phyloP scores from a whole-genome alignment of 1,139 yeast genomes.

The Protomyces inundatus region DNA sequence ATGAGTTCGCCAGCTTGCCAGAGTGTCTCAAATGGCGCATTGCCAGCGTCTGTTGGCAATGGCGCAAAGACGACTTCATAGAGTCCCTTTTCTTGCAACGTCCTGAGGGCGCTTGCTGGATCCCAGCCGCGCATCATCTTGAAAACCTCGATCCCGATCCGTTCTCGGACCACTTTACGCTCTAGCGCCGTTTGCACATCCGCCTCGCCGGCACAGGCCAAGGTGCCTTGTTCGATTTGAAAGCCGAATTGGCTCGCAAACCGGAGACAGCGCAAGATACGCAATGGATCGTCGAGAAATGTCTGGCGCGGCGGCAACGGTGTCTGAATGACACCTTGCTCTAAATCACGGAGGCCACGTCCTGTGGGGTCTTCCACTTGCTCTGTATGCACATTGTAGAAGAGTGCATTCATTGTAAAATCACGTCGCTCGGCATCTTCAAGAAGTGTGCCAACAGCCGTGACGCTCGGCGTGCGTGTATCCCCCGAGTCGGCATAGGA shows the following conservation, averaged over 20 bases:
- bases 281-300: constrained; percentile 84
- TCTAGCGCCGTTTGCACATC: constrained; percentile 57
- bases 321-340: constrained; percentile 68
- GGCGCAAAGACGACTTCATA: constrained; percentile 29
- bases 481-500: constrained; percentile 59
- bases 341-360: constrained; percentile 65
- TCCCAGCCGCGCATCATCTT: constrained; percentile 59
- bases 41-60: not conserved
- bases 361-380: constrained; percentile 80
- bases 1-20: not conserved
- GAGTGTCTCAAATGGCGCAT: not conserved
- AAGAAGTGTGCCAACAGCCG: constrained; percentile 75
- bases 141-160: constrained; percentile 80
- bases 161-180: constrained; percentile 77
- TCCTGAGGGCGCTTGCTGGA: constrained; percentile 28
- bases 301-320: constrained; percentile 82
- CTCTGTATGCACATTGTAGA: constrained; percentile 66
- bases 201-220: constrained; percentile 58
- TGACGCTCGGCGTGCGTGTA: constrained; percentile 64
- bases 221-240: constrained; percentile 53
- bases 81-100: constrained; percentile 35
- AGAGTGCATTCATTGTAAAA: constrained; percentile 85
- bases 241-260: constrained; percentile 80
- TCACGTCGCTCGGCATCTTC: constrained; percentile 92
- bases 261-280: constrained; percentile 76